Conservation (phyloP, 2,329 filamentous ascomycete genomes). For the Nothophoma quercina region DNA sequence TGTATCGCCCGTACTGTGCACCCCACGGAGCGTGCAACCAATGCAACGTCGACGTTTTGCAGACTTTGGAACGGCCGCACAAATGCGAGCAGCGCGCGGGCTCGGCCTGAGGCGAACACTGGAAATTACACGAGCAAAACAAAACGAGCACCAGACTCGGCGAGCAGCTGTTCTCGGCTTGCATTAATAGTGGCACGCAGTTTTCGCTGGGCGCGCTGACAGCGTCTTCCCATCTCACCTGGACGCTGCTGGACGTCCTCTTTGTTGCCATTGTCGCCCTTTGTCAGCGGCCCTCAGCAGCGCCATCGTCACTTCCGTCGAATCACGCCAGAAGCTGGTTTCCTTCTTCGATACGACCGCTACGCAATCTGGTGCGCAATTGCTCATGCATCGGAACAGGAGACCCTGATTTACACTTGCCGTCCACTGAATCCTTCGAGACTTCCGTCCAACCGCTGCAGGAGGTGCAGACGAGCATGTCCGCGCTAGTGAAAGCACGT, state of each 20-base stretch:
- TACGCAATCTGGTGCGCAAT: constrained; percentile 15
- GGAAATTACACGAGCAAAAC: constrained; percentile 10
- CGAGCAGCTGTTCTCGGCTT: constrained; percentile 3
- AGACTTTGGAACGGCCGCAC: constrained; percentile 20
- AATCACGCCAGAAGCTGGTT: constrained; percentile 17
- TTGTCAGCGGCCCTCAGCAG: constrained; percentile 2
- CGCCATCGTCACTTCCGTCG: constrained; percentile 6
- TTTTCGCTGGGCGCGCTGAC: constrained; percentile 12
- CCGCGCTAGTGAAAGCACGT: constrained; percentile 8
- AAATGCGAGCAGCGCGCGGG: constrained; percentile 1
- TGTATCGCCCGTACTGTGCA: constrained; percentile 21
- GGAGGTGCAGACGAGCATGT: constrained; percentile 4
- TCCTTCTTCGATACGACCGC: constrained; percentile 1
- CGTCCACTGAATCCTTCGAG: not conserved
- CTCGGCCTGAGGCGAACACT: constrained; percentile 6
- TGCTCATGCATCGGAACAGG: constrained; percentile 17
- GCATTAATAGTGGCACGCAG: constrained; percentile 6
- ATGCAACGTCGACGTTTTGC: constrained; percentile 25
- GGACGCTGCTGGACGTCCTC: constrained; percentile 4
- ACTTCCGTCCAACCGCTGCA: constrained; percentile 12
- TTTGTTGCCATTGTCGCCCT: constrained; percentile 7
- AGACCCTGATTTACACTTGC: constrained; percentile 17
- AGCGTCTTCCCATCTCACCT: not conserved
- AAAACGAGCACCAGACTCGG: too few relatives aligned
- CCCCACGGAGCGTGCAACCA: constrained; percentile 25